Base-by-base conservation (phyloP, 306 rosid species). In the Vicia villosa region DNA sequence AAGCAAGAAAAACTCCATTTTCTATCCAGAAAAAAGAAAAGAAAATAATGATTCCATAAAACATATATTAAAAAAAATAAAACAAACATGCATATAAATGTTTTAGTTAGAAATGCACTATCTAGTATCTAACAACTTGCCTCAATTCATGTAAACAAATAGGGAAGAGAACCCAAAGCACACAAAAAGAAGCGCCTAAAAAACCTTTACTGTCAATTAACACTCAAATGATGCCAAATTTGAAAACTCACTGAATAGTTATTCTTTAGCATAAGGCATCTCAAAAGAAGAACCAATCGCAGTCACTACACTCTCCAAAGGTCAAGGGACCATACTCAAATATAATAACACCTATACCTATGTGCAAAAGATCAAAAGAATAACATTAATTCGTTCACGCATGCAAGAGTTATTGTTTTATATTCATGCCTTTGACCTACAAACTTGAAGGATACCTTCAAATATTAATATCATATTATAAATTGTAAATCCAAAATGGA, bases 231-330 rank as follows among this genome's bases (percentile, higher is more conserved):
- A 30, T 63, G 83, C 82, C 81, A 79, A 82, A 75, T 22, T 40
- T 37, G 58, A 71, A 54, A 73, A 76, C 43, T 65, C 56, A 15
- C 52, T 57, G 46, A 32, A 20, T 61, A 10, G 6, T 26, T 26
- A 30, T 14, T 56, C 38, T 57, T 50, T 50, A 13, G 51, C 40
- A 9, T 17, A 59, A 32, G 15, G 78, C 73, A 82, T 75, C 92
- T 89, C 73, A 86, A 89, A 89, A 86, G 96, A 26, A 77, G 88
- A 86, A 79, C 91, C 88, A 84, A 82, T 86, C 32, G 74, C 74
- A 42, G 51, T 65, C 70, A 73, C 84, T 43, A 59, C 81, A 47
- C 60, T 62, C 54, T 61, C 75, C 70, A 65, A 82, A 77, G 66
- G 80, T 24, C 77, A 72, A 61, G n/a, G 62, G 42, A 72, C 57